Evolutionary conservation across 805 yeast genomes (phyloP), one percentile per base, ranked within the genome.

Genomic region (Yarrowia yakushimensis): DNA sequence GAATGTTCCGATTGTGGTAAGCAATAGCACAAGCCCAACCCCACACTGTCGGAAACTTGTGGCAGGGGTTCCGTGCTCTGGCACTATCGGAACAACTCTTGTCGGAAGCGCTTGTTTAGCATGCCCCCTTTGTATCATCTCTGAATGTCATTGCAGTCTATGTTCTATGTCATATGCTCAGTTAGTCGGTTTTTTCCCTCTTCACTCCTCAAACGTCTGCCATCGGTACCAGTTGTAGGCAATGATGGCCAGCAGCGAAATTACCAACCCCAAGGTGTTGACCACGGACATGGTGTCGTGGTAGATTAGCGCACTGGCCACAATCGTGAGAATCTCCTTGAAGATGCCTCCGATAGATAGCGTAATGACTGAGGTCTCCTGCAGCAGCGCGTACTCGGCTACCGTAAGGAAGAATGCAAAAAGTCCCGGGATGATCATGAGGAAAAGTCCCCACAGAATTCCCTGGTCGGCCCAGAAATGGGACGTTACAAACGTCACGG

Each of bases 291-390:
- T 77, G 37, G 74, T 73, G 72, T 94, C 99, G 41, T 87, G 86
- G 72, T 90, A 89, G 1, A 92, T 78, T 5, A 90, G 66, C 31
- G 81, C 74, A 63, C 93, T 84, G 4, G 85, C 77, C 1, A 86
- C 79, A 37, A 94, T 90, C 0, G 99, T 94, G 50, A 92, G 77
- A 15, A 94, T 78, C 72, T 94, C 99, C 71, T 94, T 94, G 72
- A 93, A 88, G 17, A 94, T 88, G 1, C 99, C 99, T 0, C 96
- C 96, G 43, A 94, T 83, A 6, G 96, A 86, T 30, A 94, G 75
- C 0, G 99, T 92, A 46, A 92, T 79, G 13, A 94, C 90, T 63
- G 90, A 88, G 0, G 97, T 88, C 43, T 86, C 83, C 62, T 88
- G 86, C 60, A 94, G 79, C 8, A 94, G 82, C 63, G 88, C 85